Conservation (phyloP, 2,329 filamentous ascomycete genomes). For the Paracamarosporium sp. region DNA sequence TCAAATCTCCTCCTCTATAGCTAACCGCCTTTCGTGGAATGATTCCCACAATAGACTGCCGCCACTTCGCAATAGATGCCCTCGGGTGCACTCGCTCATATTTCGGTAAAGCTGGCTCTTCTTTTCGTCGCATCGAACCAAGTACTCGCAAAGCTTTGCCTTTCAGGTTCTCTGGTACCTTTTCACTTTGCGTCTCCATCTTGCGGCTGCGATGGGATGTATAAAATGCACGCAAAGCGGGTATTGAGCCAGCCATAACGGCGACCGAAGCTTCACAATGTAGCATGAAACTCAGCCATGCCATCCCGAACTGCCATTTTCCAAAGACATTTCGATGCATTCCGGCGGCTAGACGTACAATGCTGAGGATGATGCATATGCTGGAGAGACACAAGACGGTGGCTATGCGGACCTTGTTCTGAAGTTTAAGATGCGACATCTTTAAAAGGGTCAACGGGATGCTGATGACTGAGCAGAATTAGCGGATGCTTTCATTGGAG, state of each 20-base stretch:
- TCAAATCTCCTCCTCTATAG: not conserved
- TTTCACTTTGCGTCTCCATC: not conserved
- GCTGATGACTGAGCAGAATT: slow-evolving; percentile 11
- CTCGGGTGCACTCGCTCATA: not conserved
- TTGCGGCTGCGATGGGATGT: slow-evolving; percentile 3
- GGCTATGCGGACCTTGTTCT: slow-evolving; percentile 14
- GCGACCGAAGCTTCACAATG: slow-evolving; percentile 21
- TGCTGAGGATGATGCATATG: slow-evolving; percentile 16
- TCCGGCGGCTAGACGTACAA: slow-evolving; percentile 14
- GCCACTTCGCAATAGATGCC: slow-evolving; percentile 7
- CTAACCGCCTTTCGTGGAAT: slow-evolving; percentile 6
- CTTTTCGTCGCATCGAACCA: not conserved
- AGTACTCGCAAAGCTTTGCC: not conserved
- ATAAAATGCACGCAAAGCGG: slow-evolving; percentile 17
- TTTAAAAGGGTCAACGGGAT: slow-evolving; percentile 14
- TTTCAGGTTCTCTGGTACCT: not conserved
- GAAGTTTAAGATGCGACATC: slow-evolving; percentile 11
- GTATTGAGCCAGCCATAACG: slow-evolving; percentile 16
- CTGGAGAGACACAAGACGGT: slow-evolving; percentile 16
- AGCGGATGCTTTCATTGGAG: not conserved
- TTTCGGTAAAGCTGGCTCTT: not conserved
- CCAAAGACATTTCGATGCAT: slow-evolving; percentile 10
- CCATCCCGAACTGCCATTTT: slow-evolving; percentile 8
- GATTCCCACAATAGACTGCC: slow-evolving; percentile 6
- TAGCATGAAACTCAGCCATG: slow-evolving; percentile 18